A percentile compares a stretch with the other conserved stretches of the same genome.
Conservation (phyloP, 169 alveolate species). For the Miamiensis avidus region DNA sequence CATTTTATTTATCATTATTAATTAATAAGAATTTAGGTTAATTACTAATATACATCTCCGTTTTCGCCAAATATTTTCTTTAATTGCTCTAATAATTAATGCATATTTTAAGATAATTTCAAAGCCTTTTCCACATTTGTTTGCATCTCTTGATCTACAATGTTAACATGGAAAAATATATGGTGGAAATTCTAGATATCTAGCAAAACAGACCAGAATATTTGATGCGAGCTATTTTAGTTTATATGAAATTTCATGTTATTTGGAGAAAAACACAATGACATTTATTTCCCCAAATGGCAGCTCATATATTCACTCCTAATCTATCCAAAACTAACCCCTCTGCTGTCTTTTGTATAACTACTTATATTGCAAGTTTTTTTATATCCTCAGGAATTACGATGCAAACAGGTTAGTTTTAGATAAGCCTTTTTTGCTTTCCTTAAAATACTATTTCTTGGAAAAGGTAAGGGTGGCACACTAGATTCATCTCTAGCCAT, state of each 20-base stretch:
- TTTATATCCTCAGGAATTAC: not conserved
- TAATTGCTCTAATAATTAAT: too few species aligned
- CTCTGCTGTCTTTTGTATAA: not conserved
- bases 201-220: too few species aligned
- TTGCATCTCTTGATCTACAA: too few species aligned
- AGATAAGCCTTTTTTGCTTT: not conserved
- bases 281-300: not conserved
- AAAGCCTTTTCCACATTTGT: too few species aligned
- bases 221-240: not conserved
- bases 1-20: too few species aligned
- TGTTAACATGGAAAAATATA: too few species aligned
- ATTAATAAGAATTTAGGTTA: too few species aligned
- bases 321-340: not conserved
- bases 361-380: not conserved
- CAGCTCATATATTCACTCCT: not conserved
- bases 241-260: not conserved
- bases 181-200: too few species aligned
- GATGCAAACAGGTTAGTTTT: not conserved
- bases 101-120: too few species aligned
- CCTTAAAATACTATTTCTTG: not conserved
- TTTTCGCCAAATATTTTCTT: too few species aligned
- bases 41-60: too few species aligned
- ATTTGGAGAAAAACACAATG: not conserved
- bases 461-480: not conserved
- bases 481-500: not conserved